Base-by-base conservation (phyloP, 495 filamentous ascomycete species). In the Clohesyomyces aquaticus region DNA sequence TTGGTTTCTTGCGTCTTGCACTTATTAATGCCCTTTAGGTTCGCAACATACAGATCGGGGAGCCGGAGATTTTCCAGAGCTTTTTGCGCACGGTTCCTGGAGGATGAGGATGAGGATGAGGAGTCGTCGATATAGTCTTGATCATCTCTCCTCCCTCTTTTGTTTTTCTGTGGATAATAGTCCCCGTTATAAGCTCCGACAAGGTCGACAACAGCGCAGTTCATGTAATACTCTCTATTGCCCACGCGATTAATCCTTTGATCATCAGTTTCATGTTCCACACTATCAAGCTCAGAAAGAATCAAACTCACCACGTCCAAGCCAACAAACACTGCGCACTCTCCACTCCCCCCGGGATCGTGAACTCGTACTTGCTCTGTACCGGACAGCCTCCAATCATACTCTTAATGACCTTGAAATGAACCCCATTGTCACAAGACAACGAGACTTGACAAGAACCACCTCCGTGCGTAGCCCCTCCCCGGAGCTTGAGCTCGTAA, bases 361-460 rank as follows among this genome's bases (percentile, higher is more conserved):
- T 82, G 74, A 91, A 91, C 62, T 79, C 65, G 72, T 84, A 90
- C 21, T 59, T 79, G 16, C 75, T 67, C 14, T 74, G 66, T 3
- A 75, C 70, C 0, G 86, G 86, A 76, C 87, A 91, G 55, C 75
- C 76, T 19, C 88, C 88, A 47, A 86, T 78, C 70, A 84, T 86
- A 22, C 81, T 82, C 73, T 87, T 81, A 73, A 91, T 82, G 59
- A 88, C 88, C 48, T 77, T 82, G 76, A 85, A 90, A 18, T 80
- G 79, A 23, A 68, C 74, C 14, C 84, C 86, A 47, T 80, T 73
- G 73, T 90, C 87, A 74, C 86, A 87, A 47, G 81, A 84, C 28
- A 90, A 74, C 0, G 80, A 77, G 27, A 82, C 76, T 72, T 91
- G 88, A 72, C 88, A 91, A 21, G 78, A 82, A 18, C 88, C 88